Evolutionary conservation across 139 green algal genomes (phyloP).

Genomic region (Volvox africanus): DNA sequence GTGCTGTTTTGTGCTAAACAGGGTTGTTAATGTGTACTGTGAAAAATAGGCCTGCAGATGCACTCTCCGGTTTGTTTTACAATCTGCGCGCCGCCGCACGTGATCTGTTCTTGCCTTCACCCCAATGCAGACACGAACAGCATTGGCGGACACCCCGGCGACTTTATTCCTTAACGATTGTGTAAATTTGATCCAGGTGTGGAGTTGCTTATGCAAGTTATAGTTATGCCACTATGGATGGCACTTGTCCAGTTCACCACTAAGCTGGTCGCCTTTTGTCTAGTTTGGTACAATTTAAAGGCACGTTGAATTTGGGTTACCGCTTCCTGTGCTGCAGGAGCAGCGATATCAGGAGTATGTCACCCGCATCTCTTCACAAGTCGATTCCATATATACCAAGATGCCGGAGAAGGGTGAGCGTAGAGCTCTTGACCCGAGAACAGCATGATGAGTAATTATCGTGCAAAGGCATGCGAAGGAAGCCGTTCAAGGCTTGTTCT

Average conservation of each 20-base stretch:
- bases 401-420: slow-evolving; percentile 48
- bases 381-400: slow-evolving; percentile 38
- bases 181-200: slow-evolving; percentile 41
- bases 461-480: no score
- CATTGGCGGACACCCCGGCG: slow-evolving; percentile 54
- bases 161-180: slow-evolving; percentile 57
- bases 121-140: slow-evolving; percentile 52
- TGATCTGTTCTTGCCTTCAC: not conserved
- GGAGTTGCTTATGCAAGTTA: no score
- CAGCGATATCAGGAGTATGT: slow-evolving; percentile 35
- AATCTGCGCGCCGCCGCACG: no score
- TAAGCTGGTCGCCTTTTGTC: not conserved
- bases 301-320: not conserved
- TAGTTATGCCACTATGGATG: no score
- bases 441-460: no score
- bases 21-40: no score
- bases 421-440: not conserved
- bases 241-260: no score
- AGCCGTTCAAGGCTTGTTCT: no score
- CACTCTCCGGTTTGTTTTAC: no score
- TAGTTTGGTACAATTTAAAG: no score
- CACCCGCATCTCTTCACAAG: not conserved
- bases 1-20: no score
- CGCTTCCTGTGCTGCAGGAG: not conserved
- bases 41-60: no score